phyloP scores from a whole-genome alignment of 1,284 basidiomycete species.

The Trichosporon ovoides region DNA sequence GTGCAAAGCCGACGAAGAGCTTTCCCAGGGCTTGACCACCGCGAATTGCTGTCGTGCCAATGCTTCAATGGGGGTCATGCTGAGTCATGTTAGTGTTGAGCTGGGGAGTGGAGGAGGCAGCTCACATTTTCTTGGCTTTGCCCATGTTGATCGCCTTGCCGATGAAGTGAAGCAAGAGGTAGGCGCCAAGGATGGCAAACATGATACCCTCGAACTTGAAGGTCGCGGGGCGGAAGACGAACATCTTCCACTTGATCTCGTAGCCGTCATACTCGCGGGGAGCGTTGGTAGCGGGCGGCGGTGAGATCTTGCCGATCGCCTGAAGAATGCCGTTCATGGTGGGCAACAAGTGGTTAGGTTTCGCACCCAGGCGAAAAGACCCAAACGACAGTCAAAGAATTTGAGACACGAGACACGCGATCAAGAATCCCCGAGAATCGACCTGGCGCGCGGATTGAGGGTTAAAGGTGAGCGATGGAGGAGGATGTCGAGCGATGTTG shows the following conservation, averaged over 20 bases:
- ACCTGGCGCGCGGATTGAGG: background rate
- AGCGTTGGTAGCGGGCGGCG: constrained; percentile 33
- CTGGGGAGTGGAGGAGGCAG: constrained; percentile 22
- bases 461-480: too few species aligned
- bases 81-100: constrained; percentile 14
- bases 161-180: constrained; percentile 37
- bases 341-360: background rate
- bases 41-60: constrained; percentile 33
- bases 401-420: too few species aligned
- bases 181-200: constrained; percentile 52
- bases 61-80: constrained; percentile 24
- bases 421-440: background rate
- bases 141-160: constrained; percentile 36
- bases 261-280: constrained; percentile 57
- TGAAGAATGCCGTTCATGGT: constrained; percentile 48
- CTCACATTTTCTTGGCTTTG: constrained; percentile 40
- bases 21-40: constrained; percentile 25
- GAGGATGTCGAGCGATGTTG: too few species aligned
- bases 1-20: constrained; percentile 50
- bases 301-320: constrained; percentile 53
- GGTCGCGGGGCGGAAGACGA: constrained; percentile 75
- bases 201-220: constrained; percentile 64
- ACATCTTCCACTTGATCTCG: constrained; percentile 64
- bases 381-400: background rate
- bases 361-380: background rate